Percentiles rank a stretch among this genome's conserved stretches.
phyloP scores from a whole-genome alignment of 225 moss, liverwort and hornwort species.

The Pleurozium schreberi region DNA sequence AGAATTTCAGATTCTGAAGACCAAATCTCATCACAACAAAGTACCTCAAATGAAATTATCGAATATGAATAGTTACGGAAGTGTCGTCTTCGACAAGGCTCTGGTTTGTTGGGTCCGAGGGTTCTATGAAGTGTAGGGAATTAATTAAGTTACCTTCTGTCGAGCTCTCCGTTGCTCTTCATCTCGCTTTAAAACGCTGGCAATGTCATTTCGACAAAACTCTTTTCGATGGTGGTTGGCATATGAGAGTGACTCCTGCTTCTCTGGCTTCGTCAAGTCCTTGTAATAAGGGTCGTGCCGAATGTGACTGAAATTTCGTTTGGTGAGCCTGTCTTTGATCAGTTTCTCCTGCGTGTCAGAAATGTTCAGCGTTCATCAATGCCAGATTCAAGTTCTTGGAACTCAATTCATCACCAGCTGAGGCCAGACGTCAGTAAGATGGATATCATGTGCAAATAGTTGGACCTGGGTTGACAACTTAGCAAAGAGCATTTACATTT shows the following conservation, averaged over 20 bases:
- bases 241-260: neutral
- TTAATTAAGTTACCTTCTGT: conserved; percentile 5
- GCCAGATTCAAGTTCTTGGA: too few species aligned
- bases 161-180: conserved; percentile 19
- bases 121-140: neutral
- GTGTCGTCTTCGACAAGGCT: neutral
- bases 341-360: conserved; percentile 7
- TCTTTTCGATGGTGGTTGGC: conserved; percentile 12
- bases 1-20: neutral
- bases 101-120: neutral
- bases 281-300: conserved; percentile 24
- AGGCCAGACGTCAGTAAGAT: too few species aligned
- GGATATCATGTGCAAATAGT: too few species aligned
- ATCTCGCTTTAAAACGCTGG: neutral
- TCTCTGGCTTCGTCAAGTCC: conserved; percentile 10
- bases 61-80: neutral
- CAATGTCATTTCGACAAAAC: conserved; percentile 28
- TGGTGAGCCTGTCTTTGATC: conserved; percentile 22
- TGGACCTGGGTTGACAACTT: too few species aligned
- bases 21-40: neutral
- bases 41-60: neutral
- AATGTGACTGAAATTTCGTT: conserved; percentile 12
- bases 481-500: too few species aligned
- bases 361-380: neutral
- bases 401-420: too few species aligned